These are phyloP conservation scores for Cyberlindnera lachancei DNA, from an alignment of 805 yeast genomes.

Conservation along the genomic window DNA sequence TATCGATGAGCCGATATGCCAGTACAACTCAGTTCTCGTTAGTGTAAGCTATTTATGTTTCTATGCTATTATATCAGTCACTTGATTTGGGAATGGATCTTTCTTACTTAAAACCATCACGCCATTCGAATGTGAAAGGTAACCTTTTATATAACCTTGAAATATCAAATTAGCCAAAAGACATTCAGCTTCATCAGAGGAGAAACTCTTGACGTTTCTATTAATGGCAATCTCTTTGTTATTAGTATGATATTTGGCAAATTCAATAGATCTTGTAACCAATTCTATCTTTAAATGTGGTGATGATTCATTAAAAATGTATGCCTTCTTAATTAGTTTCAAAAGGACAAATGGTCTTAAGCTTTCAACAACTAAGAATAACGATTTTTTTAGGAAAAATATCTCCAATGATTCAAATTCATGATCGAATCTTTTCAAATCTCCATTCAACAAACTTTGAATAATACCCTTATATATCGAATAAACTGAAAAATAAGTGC, in stretches of 20 bases:
- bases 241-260: slow-evolving; percentile 21
- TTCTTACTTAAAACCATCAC: slow-evolving; percentile 71
- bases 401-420: slow-evolving; percentile 37
- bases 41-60: too few species aligned
- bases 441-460: slow-evolving; percentile 38
- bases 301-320: slow-evolving; percentile 18
- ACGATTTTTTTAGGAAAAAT: slow-evolving; percentile 46
- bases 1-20: too few species aligned
- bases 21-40: too few species aligned
- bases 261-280: slow-evolving; percentile 36
- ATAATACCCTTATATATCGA: slow-evolving; percentile 30
- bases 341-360: slow-evolving; percentile 44
- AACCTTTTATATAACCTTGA: slow-evolving; percentile 63
- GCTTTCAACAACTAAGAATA: slow-evolving; percentile 52
- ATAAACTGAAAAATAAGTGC: slow-evolving; percentile 34
- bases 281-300: slow-evolving; percentile 31
- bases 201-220: slow-evolving; percentile 12
- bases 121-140: slow-evolving; percentile 66
- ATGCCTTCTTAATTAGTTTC: slow-evolving; percentile 37
- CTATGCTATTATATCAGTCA: too few species aligned
- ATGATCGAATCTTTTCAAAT: slow-evolving; percentile 43
- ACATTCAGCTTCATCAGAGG: slow-evolving; percentile 57
- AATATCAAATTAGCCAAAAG: slow-evolving; percentile 58
- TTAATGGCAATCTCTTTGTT: background rate
- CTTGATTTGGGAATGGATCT: slow-evolving; percentile 57